These are phyloP conservation scores for Debaryomyces castellii DNA, from an alignment of 805 yeast species.

Conservation along the genomic window DNA sequence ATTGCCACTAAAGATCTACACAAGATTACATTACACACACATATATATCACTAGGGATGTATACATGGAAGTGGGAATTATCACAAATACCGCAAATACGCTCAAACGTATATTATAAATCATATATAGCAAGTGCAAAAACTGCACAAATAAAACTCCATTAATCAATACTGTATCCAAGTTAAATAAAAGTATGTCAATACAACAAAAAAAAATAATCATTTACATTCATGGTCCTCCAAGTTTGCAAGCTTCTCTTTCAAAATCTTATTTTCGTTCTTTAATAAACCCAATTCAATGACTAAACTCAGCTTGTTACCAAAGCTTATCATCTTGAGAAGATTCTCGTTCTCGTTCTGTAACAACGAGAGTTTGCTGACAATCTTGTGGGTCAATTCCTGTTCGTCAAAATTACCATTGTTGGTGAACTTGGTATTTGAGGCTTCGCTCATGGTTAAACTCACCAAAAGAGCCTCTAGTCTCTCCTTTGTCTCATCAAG, in stretches of 20 bases:
- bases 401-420: constrained; percentile 67
- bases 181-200: background rate
- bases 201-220: background rate
- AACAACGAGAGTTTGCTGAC: constrained; percentile 59
- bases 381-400: constrained; percentile 73
- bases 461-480: constrained; percentile 56
- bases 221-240: constrained; percentile 4
- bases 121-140: background rate
- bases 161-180: background rate
- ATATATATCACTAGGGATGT: too few relatives aligned
- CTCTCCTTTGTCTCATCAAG: constrained; percentile 60
- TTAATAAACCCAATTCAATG: constrained; percentile 63
- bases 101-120: background rate
- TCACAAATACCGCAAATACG: too few relatives aligned
- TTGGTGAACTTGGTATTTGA: constrained; percentile 30
- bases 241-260: constrained; percentile 9
- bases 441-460: constrained; percentile 21
- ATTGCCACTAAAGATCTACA: too few relatives aligned
- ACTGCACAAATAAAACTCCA: background rate
- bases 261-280: constrained; percentile 22
- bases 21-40: too few relatives aligned
- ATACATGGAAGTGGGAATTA: too few relatives aligned
- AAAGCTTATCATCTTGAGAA: constrained; percentile 68
- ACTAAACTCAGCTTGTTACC: constrained; percentile 75
- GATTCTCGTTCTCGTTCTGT: constrained; percentile 66